Conservation (phyloP, 257 asterid species). For the Solanum chilense region DNA sequence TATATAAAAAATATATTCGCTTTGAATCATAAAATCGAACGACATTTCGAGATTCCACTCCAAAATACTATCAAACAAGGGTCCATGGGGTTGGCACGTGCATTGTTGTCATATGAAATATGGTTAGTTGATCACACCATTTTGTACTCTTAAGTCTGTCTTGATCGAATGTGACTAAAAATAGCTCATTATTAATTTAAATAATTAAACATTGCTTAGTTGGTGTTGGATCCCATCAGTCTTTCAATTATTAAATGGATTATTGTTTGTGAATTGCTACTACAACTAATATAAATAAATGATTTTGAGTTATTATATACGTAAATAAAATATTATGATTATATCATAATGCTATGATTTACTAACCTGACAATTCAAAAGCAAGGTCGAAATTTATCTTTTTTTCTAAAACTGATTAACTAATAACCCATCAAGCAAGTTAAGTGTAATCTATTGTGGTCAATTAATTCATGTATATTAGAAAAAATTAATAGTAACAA, state of each 20-base stretch:
- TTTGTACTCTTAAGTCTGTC: background rate
- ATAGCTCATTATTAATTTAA: background rate
- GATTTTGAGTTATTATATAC: background rate
- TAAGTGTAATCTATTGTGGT: background rate
- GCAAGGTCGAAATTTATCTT: too few species aligned
- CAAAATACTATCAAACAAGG: background rate
- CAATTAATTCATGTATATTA: background rate
- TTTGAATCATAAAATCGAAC: background rate
- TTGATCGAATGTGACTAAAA: background rate
- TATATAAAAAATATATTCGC: background rate
- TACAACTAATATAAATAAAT: background rate
- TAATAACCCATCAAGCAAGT: too few species aligned
- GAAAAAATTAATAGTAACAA: background rate
- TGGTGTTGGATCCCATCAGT: background rate
- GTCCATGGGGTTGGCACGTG: background rate
- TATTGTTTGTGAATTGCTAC: background rate
- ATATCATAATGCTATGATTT: too few species aligned
- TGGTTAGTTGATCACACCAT: background rate
- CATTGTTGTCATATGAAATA: background rate
- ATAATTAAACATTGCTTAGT: background rate
- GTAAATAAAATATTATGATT: too few species aligned
- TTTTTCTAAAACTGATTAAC: too few species aligned
- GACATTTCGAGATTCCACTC: background rate
- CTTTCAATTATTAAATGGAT: background rate
- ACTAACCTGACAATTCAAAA: too few species aligned